phyloP scores from a whole-genome alignment of 768 basidiomycete species.

The Tulasnella sp. region DNA sequence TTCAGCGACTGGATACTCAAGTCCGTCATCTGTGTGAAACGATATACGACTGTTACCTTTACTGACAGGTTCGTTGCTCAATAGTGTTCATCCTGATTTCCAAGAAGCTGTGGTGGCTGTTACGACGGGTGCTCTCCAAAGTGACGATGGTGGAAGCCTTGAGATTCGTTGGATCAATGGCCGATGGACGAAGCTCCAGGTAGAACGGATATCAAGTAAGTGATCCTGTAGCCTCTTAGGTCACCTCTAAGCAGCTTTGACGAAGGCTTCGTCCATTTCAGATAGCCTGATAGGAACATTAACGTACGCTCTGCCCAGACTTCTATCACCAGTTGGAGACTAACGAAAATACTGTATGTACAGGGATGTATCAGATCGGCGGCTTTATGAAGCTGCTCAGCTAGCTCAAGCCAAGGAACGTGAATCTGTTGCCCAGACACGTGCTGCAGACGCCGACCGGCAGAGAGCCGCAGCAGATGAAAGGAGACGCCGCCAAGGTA shows the following conservation, averaged over 20 bases:
- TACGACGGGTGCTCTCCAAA: conserved; percentile 10
- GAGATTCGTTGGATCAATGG: conserved; percentile 20
- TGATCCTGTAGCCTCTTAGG: neutral
- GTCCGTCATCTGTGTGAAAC: neutral
- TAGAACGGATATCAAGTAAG: conserved; percentile 14
- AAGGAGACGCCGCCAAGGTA: conserved; percentile 27
- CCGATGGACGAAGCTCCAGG: conserved; percentile 19
- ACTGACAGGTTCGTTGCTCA: neutral
- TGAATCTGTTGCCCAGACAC: conserved; percentile 25
- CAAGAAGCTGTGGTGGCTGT: neutral
- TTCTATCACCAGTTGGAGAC: neutral
- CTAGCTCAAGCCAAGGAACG: conserved; percentile 25
- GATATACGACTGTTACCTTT: neutral
- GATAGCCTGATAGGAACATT: conserved; percentile 14
- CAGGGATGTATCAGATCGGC: conserved; percentile 23
- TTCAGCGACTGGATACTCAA: conserved; percentile 3
- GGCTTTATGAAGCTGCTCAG: conserved; percentile 21
- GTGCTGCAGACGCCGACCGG: conserved; percentile 25
- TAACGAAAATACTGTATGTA: neutral
- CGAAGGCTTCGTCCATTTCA: neutral
- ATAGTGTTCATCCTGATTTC: conserved; percentile 17
- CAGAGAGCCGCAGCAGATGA: conserved; percentile 23
- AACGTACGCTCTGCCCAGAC: neutral
- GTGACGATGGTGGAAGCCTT: conserved; percentile 7
- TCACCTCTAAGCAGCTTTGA: too few species aligned